These are phyloP conservation scores for Vitis cinerea DNA, from an alignment of 164 flowering plant genomes.

Conservation along the genomic window DNA sequence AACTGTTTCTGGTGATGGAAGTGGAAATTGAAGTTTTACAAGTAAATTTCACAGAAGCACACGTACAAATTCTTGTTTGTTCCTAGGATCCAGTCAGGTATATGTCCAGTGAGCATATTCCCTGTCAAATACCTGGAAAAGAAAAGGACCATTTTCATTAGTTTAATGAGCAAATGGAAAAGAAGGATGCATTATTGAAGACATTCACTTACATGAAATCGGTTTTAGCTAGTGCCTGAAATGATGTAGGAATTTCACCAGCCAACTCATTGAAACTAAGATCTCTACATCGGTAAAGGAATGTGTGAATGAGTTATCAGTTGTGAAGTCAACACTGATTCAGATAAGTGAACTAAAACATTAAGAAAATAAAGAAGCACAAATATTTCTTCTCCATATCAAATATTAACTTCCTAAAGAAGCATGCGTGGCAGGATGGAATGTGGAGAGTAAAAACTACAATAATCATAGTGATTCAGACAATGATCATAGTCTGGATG, in stretches of 20 bases:
- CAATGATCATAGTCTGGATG: too few species aligned
- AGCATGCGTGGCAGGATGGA: too few species aligned
- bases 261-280: conserved; percentile 66
- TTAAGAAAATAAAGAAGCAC: background rate
- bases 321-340: background rate
- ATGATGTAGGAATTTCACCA: conserved; percentile 62
- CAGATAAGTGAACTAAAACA: background rate
- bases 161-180: background rate
- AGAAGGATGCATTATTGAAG: background rate
- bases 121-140: conserved; percentile 58
- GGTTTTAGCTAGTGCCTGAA: conserved; percentile 30
- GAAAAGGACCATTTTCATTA: background rate
- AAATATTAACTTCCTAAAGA: too few species aligned
- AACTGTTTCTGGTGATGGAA: background rate
- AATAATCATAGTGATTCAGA: too few species aligned
- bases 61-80: conserved; percentile 64
- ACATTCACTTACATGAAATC: conserved; percentile 56
- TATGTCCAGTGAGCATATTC: conserved; percentile 57
- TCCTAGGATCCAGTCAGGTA: conserved; percentile 52
- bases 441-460: too few species aligned
- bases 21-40: background rate
- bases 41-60: conserved; percentile 1
- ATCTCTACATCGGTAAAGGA: conserved; percentile 48
- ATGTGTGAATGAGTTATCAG: background rate
- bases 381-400: too few species aligned